Evolutionary conservation across 192 early-diverging fungal genomes (phyloP).

Genomic region (Linnemannia exigua): DNA sequence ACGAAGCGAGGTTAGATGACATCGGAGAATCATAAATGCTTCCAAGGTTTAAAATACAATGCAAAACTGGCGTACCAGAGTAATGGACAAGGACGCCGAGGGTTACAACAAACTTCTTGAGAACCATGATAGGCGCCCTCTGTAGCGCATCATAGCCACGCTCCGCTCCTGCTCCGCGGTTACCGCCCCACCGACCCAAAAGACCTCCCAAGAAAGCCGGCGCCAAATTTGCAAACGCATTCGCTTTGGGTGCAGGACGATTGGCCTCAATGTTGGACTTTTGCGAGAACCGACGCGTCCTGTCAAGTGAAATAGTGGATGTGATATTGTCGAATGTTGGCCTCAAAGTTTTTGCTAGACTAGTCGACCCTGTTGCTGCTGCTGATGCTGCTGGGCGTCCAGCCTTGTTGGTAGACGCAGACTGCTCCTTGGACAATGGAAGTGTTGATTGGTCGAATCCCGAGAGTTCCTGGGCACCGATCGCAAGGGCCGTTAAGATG

Average conservation of each 20-base stretch:
- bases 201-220: slow-evolving; percentile 38
- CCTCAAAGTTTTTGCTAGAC: neutral
- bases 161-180: slow-evolving; percentile 47
- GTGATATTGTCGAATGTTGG: slow-evolving; percentile 34
- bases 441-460: slow-evolving; percentile 14
- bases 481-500: slow-evolving; percentile 35
- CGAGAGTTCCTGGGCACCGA: slow-evolving; percentile 37
- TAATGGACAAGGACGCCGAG: slow-evolving; percentile 37
- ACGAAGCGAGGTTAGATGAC: neutral
- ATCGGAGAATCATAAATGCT: neutral
- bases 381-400: too few relatives aligned
- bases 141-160: slow-evolving; percentile 45
- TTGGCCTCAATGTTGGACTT: slow-evolving; percentile 41
- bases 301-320: slow-evolving; percentile 20
- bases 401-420: neutral
- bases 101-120: slow-evolving; percentile 49
- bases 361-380: neutral
- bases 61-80: slow-evolving; percentile 19
- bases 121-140: slow-evolving; percentile 33
- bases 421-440: neutral
- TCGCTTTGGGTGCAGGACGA: slow-evolving; percentile 43
- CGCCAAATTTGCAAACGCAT: slow-evolving; percentile 47
- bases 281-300: slow-evolving; percentile 43
- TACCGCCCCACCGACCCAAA: slow-evolving; percentile 56
- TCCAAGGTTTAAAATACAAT: neutral